Percentiles rank a stretch among this genome's conserved stretches.
Evolutionary conservation across 2,329 filamentous ascomycete genomes (phyloP).

Genomic region (Alternaria alternata): DNA sequence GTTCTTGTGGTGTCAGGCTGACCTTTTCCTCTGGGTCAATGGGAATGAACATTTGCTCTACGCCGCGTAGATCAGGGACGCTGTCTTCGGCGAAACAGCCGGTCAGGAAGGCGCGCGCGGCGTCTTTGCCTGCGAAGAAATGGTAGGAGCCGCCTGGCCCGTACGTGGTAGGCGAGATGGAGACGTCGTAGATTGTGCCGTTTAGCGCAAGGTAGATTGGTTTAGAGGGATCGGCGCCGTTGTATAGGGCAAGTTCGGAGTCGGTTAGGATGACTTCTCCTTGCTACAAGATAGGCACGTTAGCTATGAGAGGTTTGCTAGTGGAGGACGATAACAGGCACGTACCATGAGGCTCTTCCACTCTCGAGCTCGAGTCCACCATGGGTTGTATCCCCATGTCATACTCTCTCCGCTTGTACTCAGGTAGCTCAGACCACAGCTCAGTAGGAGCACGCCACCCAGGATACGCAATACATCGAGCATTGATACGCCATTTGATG

Average conservation of each 20-base stretch:
- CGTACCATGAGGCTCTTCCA: conserved; percentile 46
- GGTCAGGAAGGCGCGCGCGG: conserved; percentile 87
- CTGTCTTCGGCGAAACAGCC: conserved; percentile 90
- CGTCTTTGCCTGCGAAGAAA: conserved; percentile 86
- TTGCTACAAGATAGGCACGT: conserved; percentile 42
- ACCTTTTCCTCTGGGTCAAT: conserved; percentile 64
- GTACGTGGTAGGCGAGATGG: conserved; percentile 62
- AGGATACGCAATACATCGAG: conserved; percentile 75
- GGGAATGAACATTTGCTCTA: conserved; percentile 82
- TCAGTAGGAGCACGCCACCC: conserved; percentile 71
- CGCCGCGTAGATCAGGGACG: conserved; percentile 83
- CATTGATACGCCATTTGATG: conserved; percentile 37
- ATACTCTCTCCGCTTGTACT: conserved; percentile 70
- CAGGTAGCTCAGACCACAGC: conserved; percentile 77
- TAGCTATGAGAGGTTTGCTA: background rate
- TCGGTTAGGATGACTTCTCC: conserved; percentile 76
- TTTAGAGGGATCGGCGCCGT: conserved; percentile 76
- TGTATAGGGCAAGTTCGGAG: conserved; percentile 74
- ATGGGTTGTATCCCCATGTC: conserved; percentile 51
- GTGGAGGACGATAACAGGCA: background rate
- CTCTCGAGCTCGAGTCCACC: conserved; percentile 49
- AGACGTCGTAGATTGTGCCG: conserved; percentile 85
- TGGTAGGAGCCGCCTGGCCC: conserved; percentile 82
- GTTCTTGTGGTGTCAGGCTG: conserved; percentile 30
- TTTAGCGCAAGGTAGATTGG: conserved; percentile 93